Base-by-base conservation (phyloP, 192 early-diverging fungal genomes). In the Coemansia asiatica region DNA sequence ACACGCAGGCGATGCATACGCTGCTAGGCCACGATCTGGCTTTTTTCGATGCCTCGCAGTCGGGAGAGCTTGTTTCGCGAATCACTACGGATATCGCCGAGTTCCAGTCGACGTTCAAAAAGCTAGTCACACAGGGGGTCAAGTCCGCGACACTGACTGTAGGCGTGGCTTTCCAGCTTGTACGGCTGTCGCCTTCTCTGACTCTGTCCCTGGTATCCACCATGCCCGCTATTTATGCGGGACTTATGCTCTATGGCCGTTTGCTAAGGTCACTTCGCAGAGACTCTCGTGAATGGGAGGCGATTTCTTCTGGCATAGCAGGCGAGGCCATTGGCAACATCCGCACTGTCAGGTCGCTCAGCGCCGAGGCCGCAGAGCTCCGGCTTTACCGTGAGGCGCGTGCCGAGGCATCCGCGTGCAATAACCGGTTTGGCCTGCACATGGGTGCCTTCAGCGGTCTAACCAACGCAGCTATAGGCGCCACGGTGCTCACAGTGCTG, bases 401-500 rank as follows among this genome's bases (percentile, higher is more conserved):
- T 6, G 56, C 29, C 1, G 68, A 74, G 35, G 83, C 81, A 5
- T 66, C 82, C 2, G 63, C 76, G 0, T 23, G 72, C 13, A 80
- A 73, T 56, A 81, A 58, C 33, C 60, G 80, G 0, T 85, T 88
- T 46, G 88, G 88, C 6, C 22, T 85, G 19, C 86, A 89, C 60
- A 86, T 87, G 74, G 88, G 86, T 3, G 61, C 81, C 1, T 89
- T 89, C 75, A 85, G 85, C 63, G 88, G 83, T 7, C 58, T 90
- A 49, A 88, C 87, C 9, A 85, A 85, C 68, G 66, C 74, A 3
- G 83, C 86, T 4, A 78, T 87, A 19, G 86, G 88, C 9, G 69
- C 68, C 27, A 85, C 83, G 82, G 75, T 87, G 13, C 69, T 88
- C 22, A 61, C 74, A 2, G 86, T 88, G 8, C 76, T 90, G 28